These are phyloP conservation scores for Penicillium ochrochloron DNA, from an alignment of 495 filamentous ascomycete genomes.

Conservation along the genomic window DNA sequence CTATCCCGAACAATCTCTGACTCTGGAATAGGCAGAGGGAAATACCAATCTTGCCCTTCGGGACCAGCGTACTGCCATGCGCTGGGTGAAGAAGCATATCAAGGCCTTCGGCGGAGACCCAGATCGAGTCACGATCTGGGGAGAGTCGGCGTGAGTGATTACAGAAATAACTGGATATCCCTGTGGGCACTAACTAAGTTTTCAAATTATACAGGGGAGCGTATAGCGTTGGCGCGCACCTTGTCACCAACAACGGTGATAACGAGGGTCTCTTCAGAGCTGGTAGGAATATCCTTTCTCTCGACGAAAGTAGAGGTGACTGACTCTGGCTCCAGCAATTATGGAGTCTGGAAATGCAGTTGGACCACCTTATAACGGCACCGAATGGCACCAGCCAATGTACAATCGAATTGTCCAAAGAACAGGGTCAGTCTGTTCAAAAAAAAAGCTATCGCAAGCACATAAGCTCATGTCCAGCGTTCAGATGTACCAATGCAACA, in stretches of 20 bases:
- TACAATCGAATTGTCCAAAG: conserved; percentile 42
- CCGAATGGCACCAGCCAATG: conserved; percentile 49
- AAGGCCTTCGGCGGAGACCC: conserved; percentile 57
- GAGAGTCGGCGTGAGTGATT: conserved; percentile 61
- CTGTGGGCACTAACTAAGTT: not conserved
- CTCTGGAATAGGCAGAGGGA: conserved; percentile 38
- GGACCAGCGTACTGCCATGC: conserved; percentile 54
- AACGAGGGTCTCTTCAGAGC: conserved; percentile 45
- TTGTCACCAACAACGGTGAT: conserved; percentile 40
- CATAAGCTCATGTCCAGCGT: not conserved
- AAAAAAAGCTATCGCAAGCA: not conserved
- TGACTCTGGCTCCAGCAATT: conserved; percentile 48
- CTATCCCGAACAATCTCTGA: not conserved
- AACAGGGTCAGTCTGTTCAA: conserved; percentile 29
- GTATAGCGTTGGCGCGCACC: conserved; percentile 44
- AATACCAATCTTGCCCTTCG: conserved; percentile 56
- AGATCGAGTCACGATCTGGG: conserved; percentile 70
- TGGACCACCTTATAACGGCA: conserved; percentile 46
- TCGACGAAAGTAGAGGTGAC: not conserved
- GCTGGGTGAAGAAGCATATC: conserved; percentile 58
- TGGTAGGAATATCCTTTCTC: conserved; percentile 23
- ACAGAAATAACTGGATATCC: not conserved
- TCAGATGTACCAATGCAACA: conserved; percentile 57
- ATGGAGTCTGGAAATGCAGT: conserved; percentile 67
- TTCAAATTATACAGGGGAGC: conserved; percentile 34